Base-by-base conservation (phyloP, 1,284 basidiomycete genomes). In the Ustilago bromivora region DNA sequence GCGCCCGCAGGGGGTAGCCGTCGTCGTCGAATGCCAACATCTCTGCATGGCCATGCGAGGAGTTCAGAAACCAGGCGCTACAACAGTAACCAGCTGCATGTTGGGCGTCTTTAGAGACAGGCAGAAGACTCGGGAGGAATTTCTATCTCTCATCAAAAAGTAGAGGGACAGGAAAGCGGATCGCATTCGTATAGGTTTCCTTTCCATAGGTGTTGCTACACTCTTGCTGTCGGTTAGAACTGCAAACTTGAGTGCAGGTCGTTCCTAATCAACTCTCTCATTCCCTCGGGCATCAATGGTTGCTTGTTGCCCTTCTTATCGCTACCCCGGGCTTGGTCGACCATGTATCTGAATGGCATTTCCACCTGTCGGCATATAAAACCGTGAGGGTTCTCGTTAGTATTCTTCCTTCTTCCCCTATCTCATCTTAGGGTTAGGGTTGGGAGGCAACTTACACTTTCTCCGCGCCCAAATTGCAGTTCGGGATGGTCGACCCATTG, bases 31-130 rank as follows among this genome's bases (percentile, higher is more conserved):
- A 58, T 76, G 68, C 84, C 96, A 95, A 46, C 97, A 99, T 88
- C 90, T 99, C 88, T 99, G 97, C 86, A 99, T 99, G 97, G 95
- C 96, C 1, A 99, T 99, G 96, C 92, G 97, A 68, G 97, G 97
- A 47, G 97, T 99, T 1, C 97, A 99, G 88, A 99, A 99, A 88
- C 96, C 96, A 2, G 96, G 97, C 34, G 91, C 96, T 8, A 91
- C 93, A 23, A 99, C 97, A 0, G 93, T 97, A 38, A 99, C 97
- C 1, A 96, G 94, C n/a, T 98, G 96, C 81, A 99, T 99, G 97
- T 89, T 98, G 62, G 97, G 97, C 12, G 97, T 94, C 84, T 99
- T 99, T 90, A 91, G 97, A 63, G 93, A 94, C 13, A 93, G 95
- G 80, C 95, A 97, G 87, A 99, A 99, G 89, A 99, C 97, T 31